A percentile compares a stretch with the other conserved stretches of the same genome.
Evolutionary conservation across 441 rosid species (phyloP).

Genomic region (Bocquillonia castaneifolia): DNA sequence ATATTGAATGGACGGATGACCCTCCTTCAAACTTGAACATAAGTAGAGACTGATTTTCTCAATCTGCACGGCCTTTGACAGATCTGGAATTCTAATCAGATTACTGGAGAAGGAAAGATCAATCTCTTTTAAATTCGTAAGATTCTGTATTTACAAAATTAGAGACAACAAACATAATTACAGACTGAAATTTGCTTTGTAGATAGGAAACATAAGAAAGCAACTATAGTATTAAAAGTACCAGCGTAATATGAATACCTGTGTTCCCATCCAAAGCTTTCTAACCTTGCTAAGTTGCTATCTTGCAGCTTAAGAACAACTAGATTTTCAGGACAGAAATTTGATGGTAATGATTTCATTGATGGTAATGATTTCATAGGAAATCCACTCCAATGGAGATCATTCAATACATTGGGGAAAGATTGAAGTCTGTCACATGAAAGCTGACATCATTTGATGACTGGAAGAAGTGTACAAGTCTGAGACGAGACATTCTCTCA

Average conservation of each 20-base stretch:
- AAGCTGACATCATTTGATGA: neutral
- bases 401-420: neutral
- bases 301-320: neutral
- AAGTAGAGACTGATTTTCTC: slow-evolving; percentile 13
- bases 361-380: neutral
- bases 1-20: slow-evolving; percentile 7
- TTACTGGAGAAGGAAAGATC: neutral
- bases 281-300: slow-evolving; percentile 5
- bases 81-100: neutral
- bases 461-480: neutral
- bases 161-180: neutral
- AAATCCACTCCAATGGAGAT: neutral
- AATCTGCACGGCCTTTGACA: neutral
- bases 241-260: neutral
- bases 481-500: neutral
- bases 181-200: too few relatives aligned
- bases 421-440: neutral
- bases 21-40: slow-evolving; percentile 21
- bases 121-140: neutral
- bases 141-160: neutral
- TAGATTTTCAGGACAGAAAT: neutral
- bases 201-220: neutral
- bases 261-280: slow-evolving; percentile 9
- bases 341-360: too few relatives aligned
- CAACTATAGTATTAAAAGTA: too few relatives aligned